These are phyloP conservation scores for Sarcodon sp. DNA, from an alignment of 768 basidiomycete species.

Conservation along the genomic window DNA sequence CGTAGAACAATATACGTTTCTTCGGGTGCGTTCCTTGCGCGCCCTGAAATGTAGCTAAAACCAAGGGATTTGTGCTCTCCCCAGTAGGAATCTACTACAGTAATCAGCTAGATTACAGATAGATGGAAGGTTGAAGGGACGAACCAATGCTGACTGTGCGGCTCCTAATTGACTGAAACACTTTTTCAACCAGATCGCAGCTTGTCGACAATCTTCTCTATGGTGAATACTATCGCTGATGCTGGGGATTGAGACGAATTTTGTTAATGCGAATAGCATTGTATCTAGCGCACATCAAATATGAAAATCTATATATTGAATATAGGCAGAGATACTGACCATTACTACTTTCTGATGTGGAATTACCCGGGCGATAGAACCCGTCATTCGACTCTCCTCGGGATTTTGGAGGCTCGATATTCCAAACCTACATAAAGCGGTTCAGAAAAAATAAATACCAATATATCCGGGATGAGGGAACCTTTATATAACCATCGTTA, in stretches of 20 bases:
- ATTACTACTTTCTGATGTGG: conserved; percentile 4
- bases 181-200: conserved; percentile 86
- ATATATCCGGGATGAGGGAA: conserved; percentile 14
- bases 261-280: conserved; percentile 67
- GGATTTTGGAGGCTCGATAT: conserved; percentile 15
- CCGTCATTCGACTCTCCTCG: conserved; percentile 1
- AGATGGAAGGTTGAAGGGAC: conserved; percentile 7
- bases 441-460: not conserved
- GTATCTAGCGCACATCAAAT: conserved; percentile 31
- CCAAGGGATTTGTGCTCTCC: conserved; percentile 74
- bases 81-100: conserved; percentile 54
- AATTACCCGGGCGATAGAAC: not conserved
- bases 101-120: not conserved
- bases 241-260: conserved; percentile 81
- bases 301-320: not conserved
- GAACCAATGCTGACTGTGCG: conserved; percentile 50
- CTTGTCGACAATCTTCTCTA: conserved; percentile 85
- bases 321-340: conserved; percentile 1
- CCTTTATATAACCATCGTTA: conserved; percentile 79
- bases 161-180: conserved; percentile 85
- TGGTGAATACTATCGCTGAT: conserved; percentile 57
- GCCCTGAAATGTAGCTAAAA: conserved; percentile 79
- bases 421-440: conserved; percentile 21
- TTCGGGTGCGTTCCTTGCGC: conserved; percentile 40
- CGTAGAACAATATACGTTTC: conserved; percentile 83